phyloP scores from a whole-genome alignment of 2,329 filamentous ascomycete genomes.

The Myriosclerotinia scirpicola region DNA sequence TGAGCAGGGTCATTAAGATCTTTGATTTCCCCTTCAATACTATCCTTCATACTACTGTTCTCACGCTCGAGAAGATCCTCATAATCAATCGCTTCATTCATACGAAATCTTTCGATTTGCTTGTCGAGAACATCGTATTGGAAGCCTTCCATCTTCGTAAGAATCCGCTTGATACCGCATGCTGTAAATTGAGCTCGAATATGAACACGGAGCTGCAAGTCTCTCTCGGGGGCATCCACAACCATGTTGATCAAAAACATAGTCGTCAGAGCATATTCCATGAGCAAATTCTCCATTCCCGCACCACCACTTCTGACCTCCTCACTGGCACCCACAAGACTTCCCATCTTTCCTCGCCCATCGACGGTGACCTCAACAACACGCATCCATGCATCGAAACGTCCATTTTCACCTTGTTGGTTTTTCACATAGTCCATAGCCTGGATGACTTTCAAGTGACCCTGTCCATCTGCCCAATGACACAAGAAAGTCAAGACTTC shows the following conservation, averaged over 20 bases:
- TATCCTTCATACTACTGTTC: conserved; percentile 86
- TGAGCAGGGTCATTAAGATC: conserved; percentile 91
- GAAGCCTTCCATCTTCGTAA: conserved; percentile 97
- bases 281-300: conserved; percentile 96
- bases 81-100: conserved; percentile 96
- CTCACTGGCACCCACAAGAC: conserved; percentile 92
- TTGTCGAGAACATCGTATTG: conserved; percentile 99
- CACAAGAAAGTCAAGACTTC: conserved; percentile 96
- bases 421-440: conserved; percentile 89
- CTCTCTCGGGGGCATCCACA: conserved; percentile 84
- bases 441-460: conserved; percentile 90
- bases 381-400: conserved; percentile 98
- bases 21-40: conserved; percentile 64
- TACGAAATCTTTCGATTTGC: conserved; percentile 89
- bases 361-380: conserved; percentile 96
- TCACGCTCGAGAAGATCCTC: conserved; percentile 94
- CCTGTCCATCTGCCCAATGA: conserved; percentile 86
- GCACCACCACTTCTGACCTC: conserved; percentile 94
- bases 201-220: conserved; percentile 88
- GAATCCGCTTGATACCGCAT: conserved; percentile 89
- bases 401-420: conserved; percentile 85
- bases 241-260: conserved; percentile 96
- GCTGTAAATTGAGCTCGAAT: conserved; percentile 94
- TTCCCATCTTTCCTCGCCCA: conserved; percentile 97
- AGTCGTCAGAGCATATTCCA: conserved; percentile 97